Conservation (phyloP, 2,329 filamentous ascomycete species). For the Emmonsiellopsis sp. region DNA sequence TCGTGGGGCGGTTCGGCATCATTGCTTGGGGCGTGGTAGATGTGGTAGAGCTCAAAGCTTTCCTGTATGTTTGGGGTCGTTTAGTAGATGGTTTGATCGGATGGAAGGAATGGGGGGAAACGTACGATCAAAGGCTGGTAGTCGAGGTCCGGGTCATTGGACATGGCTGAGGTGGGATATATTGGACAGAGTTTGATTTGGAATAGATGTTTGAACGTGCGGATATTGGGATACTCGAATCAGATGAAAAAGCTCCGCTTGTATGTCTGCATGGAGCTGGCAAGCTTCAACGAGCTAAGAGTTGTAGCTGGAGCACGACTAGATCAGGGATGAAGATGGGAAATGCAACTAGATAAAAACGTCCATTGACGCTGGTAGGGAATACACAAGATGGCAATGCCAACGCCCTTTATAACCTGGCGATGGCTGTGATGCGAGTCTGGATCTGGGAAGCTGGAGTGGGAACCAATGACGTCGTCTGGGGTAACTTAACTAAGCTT, state of each 20-base stretch:
- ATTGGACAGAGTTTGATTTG: not conserved
- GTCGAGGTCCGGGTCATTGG: not conserved
- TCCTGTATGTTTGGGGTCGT: not conserved
- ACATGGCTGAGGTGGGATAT: not conserved
- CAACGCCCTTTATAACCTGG: not conserved
- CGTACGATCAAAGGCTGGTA: slow-evolving; percentile 3
- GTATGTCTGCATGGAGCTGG: no score
- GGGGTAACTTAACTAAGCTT: not conserved
- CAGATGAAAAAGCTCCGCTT: no score
- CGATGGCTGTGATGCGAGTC: not conserved
- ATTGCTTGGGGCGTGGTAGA: slow-evolving; percentile 24
- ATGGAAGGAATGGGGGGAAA: not conserved
- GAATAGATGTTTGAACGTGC: no score
- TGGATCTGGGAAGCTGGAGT: not conserved
- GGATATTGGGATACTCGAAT: no score
- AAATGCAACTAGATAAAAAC: no score
- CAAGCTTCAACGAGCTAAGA: no score
- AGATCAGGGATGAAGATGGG: no score
- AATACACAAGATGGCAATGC: no score
- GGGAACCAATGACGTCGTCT: slow-evolving; percentile 1
- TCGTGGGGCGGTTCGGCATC: slow-evolving; percentile 11
- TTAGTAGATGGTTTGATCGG: not conserved
- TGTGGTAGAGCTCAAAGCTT: slow-evolving; percentile 34
- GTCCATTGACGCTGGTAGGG: no score
- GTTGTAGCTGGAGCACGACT: no score